Percentiles rank a stretch among this genome's conserved stretches.
These are phyloP conservation scores for Cynanchum wilfordii DNA, from an alignment of 257 asterid species.

Conservation along the genomic window DNA sequence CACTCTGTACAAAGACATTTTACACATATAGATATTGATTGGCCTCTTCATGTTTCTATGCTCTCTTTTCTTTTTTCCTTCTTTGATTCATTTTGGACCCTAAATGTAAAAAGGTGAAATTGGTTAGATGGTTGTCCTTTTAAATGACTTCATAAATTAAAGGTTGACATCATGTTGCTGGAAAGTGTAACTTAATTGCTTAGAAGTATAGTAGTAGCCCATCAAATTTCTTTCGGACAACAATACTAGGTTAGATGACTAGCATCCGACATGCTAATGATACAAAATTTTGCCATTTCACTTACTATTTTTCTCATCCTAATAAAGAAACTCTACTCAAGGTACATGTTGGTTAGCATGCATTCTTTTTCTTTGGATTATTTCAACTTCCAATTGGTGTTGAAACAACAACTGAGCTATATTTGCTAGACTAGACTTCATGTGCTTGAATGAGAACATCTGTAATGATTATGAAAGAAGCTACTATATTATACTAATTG, in stretches of 20 bases:
- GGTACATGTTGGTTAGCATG: slow-evolving; percentile 14
- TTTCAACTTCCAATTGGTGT: background rate
- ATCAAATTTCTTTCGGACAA: background rate
- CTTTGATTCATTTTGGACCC: background rate
- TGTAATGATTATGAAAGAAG: background rate
- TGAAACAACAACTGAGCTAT: background rate
- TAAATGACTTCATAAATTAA: background rate
- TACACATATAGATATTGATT: background rate
- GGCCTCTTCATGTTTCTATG: background rate
- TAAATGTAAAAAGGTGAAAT: background rate
- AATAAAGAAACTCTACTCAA: slow-evolving; percentile 21
- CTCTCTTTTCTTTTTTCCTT: background rate
- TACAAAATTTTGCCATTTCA: slow-evolving; percentile 8
- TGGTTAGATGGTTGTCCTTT: background rate
- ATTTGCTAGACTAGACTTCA: background rate
- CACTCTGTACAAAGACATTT: background rate
- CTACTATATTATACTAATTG: background rate
- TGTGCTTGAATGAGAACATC: background rate
- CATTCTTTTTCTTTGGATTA: no score
- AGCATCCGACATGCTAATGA: background rate
- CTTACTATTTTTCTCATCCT: slow-evolving; percentile 18
- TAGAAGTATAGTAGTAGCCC: background rate
- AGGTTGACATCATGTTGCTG: slow-evolving; percentile 5
- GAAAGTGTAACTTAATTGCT: slow-evolving; percentile 6
- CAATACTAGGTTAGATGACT: slow-evolving; percentile 9